Conservation (phyloP, 106 monocot species). For the Apostasia shenzhenica region DNA sequence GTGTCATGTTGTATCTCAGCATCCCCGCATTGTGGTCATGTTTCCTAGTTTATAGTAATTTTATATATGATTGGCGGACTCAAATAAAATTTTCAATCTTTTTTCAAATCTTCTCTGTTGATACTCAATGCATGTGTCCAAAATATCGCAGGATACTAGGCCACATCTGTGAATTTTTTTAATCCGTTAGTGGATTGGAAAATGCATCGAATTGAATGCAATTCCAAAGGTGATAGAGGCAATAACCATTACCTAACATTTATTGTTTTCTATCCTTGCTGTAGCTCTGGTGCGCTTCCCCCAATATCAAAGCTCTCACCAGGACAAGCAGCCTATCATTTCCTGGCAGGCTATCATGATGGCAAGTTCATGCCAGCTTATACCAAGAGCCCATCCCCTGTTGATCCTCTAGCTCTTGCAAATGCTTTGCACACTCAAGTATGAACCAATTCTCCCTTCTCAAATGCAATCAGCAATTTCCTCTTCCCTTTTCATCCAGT, state of each 20-base stretch:
- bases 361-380: conserved; percentile 79
- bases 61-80: too few relatives aligned
- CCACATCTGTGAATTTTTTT: too few relatives aligned
- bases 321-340: conserved; percentile 93
- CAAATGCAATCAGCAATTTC: neutral
- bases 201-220: too few relatives aligned
- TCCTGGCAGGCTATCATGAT: conserved; percentile 85
- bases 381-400: conserved; percentile 40
- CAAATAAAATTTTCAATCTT: too few relatives aligned
- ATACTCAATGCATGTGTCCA: too few relatives aligned
- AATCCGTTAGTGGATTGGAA: too few relatives aligned
- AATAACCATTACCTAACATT: neutral
- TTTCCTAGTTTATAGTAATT: too few relatives aligned
- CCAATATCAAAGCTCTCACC: conserved; percentile 54
- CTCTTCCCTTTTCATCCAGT: neutral
- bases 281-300: conserved; percentile 73
- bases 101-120: too few relatives aligned
- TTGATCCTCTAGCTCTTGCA: conserved; percentile 53
- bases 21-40: too few relatives aligned
- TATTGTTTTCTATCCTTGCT: conserved; percentile 1
- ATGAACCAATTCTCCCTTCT: neutral
- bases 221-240: too few relatives aligned
- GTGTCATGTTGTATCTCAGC: too few relatives aligned
- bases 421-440: conserved; percentile 45
- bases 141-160: too few relatives aligned